These are phyloP conservation scores for Boletellus sp. DNA, from an alignment of 1,284 basidiomycete genomes.

Conservation along the genomic window DNA sequence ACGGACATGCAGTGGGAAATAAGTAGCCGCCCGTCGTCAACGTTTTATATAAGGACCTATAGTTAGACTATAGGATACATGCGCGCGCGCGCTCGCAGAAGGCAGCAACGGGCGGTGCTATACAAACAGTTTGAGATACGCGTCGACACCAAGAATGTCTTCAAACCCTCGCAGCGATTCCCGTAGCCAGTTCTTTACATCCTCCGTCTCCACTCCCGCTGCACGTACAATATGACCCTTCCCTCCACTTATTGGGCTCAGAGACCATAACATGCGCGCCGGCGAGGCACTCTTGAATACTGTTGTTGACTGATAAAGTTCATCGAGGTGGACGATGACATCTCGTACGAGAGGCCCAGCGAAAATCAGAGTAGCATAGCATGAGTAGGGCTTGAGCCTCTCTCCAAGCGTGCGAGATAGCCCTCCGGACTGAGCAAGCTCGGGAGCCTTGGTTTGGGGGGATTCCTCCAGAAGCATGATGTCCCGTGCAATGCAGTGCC, in stretches of 20 bases:
- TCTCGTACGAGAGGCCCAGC: slow-evolving; percentile 56
- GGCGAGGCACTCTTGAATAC: slow-evolving; percentile 58
- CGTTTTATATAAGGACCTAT: slow-evolving; percentile 3
- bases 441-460: slow-evolving; percentile 1
- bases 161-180: slow-evolving; percentile 49
- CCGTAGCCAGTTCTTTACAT: slow-evolving; percentile 66
- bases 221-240: slow-evolving; percentile 61
- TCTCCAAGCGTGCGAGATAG: slow-evolving; percentile 49
- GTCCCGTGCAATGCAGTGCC: slow-evolving; percentile 68
- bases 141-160: slow-evolving; percentile 56
- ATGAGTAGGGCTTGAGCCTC: slow-evolving; percentile 71
- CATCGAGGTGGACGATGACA: slow-evolving; percentile 45
- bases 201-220: slow-evolving; percentile 70
- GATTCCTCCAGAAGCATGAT: slow-evolving; percentile 67
- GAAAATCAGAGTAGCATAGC: slow-evolving; percentile 81
- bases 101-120: slow-evolving; percentile 20
- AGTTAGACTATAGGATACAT: background rate
- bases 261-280: slow-evolving; percentile 73
- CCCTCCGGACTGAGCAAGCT: slow-evolving; percentile 25
- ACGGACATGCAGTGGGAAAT: slow-evolving; percentile 6
- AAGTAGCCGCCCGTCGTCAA: background rate
- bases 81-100: too few species aligned
- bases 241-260: slow-evolving; percentile 49
- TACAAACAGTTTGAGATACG: slow-evolving; percentile 60
- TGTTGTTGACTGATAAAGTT: slow-evolving; percentile 51